Evolutionary conservation across 176 grass and related monocot species (phyloP), one percentile per base, ranked within the genome.

Genomic region (Chloris gayana): DNA sequence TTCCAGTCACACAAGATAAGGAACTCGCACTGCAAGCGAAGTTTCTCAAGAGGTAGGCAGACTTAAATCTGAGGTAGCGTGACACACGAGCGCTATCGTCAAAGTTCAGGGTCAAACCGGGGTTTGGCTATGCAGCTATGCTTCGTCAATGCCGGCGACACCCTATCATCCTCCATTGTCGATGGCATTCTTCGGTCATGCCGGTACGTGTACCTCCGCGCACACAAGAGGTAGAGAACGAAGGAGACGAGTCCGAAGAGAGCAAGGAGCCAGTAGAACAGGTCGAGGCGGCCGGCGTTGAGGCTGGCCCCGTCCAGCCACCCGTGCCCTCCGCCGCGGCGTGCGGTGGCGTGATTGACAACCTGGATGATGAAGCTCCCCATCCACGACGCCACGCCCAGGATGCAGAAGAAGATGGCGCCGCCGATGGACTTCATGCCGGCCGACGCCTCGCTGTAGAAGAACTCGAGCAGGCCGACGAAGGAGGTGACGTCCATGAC

Each of bases 401-500:
- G 78, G 54, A 90, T 71, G 65, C 88, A 80, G 72, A 88, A 95
- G 80, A 85, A 85, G 30, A 95, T 42, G 26, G 89, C 81, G 34
- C 89, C 68, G 1, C 88, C 94, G 18, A 93, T 78, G 25, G 94
- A 97, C 76, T 91, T 86, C 94, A 93, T 97, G 14, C 77, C 39
- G 0, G 24, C 64, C 13, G 94, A 86, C 22, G 88, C 91, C 74
- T 97, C 86, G 53, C 78, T 85, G 85, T 80, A 93, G 81, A 97
- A 93, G 89, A 93, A 97, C 89, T 97, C 94, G 13, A 93, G 82
- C 49, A 93, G 71, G 26, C 94, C 94, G 0, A 87, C 88, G 51
- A 93, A 82, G 12, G 94, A 86, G 51, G 90, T 92, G 27, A 93
- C 82, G 65, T 93, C 94, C 32, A 82, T 77, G 1, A 89, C 77